Percentiles rank a stretch among this genome's conserved stretches.
Conservation (phyloP, 352 stramenopile genomes). For the Globisporangium abappressorium region DNA sequence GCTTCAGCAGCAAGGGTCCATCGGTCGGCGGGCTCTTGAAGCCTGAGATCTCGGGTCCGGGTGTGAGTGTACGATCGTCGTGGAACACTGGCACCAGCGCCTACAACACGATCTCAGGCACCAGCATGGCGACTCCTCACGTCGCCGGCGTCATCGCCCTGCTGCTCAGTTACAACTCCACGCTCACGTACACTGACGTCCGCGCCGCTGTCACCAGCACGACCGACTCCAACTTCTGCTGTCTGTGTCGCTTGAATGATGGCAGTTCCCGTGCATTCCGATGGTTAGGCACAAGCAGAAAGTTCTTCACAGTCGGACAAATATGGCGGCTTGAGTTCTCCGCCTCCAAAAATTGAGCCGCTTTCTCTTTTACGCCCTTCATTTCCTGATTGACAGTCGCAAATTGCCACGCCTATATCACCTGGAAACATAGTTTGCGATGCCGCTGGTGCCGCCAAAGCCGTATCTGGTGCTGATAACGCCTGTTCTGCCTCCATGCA, state of each 20-base stretch:
- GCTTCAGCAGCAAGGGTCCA: conserved; percentile 30
- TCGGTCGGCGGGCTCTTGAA: conserved; percentile 4
- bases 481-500: neutral
- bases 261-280: neutral
- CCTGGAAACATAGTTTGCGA: neutral
- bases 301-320: neutral
- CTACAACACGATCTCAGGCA: conserved; percentile 16
- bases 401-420: neutral
- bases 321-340: neutral
- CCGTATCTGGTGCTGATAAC: neutral
- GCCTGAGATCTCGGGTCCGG: conserved; percentile 11
- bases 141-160: conserved; percentile 21
- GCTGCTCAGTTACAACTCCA: conserved; percentile 1
- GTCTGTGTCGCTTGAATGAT: neutral
- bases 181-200: no score
- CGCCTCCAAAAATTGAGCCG: neutral
- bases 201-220: no score
- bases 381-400: neutral
- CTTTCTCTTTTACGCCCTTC: neutral
- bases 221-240: neutral
- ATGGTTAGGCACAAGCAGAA: neutral
- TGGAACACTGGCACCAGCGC: conserved; percentile 2
- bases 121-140: conserved; percentile 23
- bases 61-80: neutral
- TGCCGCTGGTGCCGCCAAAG: neutral